Base-by-base conservation (phyloP, 2,329 filamentous ascomycete genomes). In the Myotisia sp. region DNA sequence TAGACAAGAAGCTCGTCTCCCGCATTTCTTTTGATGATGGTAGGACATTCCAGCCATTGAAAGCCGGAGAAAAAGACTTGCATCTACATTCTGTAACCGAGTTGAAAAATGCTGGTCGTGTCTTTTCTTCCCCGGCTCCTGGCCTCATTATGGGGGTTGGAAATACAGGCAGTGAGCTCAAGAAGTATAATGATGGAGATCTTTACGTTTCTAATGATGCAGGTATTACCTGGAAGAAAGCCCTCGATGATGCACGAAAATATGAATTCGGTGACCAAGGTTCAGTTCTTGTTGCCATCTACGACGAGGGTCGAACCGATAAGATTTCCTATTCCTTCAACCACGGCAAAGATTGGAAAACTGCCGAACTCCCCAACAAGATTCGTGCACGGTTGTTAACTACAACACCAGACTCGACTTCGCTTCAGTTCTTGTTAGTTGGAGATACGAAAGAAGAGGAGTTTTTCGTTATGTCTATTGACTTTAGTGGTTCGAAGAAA, bases 221-320 rank as follows among this genome's bases (percentile, higher is more conserved):
- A 13, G 90, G 90, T 26, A 60, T 83, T 40, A 86, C 76, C 1
- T 98, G 92, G 90, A 72, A 65, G 23, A 65, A 76, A 50, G 71
- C 58, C 12, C 67, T 82, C 4, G 66, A 85, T 10, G 82, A 83
- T 13, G 80, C 86, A 8, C 85, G 95, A 60, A 90, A 92, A 54
- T 98, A 92, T 56, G 86, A 94, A 51, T 92, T 95, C 54, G 90
- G 90, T 34, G 87, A 94, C 47, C 79, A 92, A 44, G 90, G 90
- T 1, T 85, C 85, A 10, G 71, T 98, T 13, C 64, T 98, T 19
- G 69, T 95, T 19, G 90, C 90, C 3, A 66, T 95, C 23, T 68
- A 71, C 42, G 82, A 93, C 47, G 63, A 67, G 31, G 65, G 59
- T 9, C 62, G 65, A 30, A 82, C 78, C 1, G 60, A 74, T 23